Base-by-base conservation (phyloP, 805 yeast species). In the Yueomyces sp. region DNA sequence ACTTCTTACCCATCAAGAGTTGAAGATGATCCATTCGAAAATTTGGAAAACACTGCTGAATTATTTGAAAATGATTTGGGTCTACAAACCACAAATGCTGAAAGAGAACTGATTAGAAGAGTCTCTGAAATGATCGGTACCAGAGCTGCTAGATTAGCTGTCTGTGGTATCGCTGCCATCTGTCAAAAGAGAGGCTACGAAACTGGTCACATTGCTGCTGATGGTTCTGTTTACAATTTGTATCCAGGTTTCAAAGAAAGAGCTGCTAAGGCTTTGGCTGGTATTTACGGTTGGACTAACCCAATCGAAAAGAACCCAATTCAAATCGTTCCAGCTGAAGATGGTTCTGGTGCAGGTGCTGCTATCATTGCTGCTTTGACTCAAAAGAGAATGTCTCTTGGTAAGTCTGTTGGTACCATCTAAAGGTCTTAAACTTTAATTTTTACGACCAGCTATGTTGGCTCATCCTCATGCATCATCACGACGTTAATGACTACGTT, bases 271-370 rank as follows among this genome's bases (percentile, higher is more conserved):
- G 96, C 85, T 46, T 74, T 90, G 61, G 78, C 79, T 65, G 96
- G 87, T 60, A 86, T 90, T 55, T 85, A 85, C 59, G 90, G 71
- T 52, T 90, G 96, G 96, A 50, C 52, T 33, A 60, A 66, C 36
- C 60, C 62, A 41, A 62, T 65, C 43, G 56, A 65, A 40, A 62
- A 64, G 38, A 86, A 86, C 63, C 97, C 97, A 51, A 79, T 92
- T 58, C 67, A 73, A 50, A 78, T 88, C 53, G 85, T 81, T 37
- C 84, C 94, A 46, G 97, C 98, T 51, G 96, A 90, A 69, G 98
- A 92, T 69, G 98, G 98, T 56, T 82, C 92, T 36, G 97, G 97
- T 70, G 96, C 85, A 41, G 98, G 98, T 62, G 98, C 98, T 45
- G 98, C 97, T 42, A 76, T 90, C 56, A 90, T 92, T 67, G 97